Percentiles rank a stretch among this genome's conserved stretches.
These are phyloP conservation scores for Xylariaceae sp. DNA, from an alignment of 2,329 filamentous ascomycete genomes.

Conservation along the genomic window DNA sequence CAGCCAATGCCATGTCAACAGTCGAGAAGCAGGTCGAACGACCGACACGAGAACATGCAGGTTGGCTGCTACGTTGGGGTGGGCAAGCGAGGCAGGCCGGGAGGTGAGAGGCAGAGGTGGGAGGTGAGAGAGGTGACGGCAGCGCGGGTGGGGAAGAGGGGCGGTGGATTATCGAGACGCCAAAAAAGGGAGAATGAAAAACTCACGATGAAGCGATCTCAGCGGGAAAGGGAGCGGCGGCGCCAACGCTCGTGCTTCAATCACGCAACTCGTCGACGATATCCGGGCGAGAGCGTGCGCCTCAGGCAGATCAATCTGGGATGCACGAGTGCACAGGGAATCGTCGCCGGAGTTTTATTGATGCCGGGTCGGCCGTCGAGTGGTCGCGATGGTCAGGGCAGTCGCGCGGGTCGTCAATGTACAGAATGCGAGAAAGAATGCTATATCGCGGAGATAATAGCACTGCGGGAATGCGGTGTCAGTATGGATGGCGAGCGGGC, in stretches of 20 bases:
- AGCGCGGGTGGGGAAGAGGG: slow-evolving; percentile 32
- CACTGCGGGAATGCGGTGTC: slow-evolving; percentile 11
- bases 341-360: slow-evolving; percentile 30
- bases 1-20: background rate
- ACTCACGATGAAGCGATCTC: slow-evolving; percentile 24
- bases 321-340: slow-evolving; percentile 24
- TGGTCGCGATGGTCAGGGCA: slow-evolving; percentile 14
- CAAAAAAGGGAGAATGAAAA: slow-evolving; percentile 10
- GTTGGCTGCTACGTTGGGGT: no score
- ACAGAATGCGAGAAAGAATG: slow-evolving; percentile 12
- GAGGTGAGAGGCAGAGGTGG: background rate
- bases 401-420: slow-evolving; percentile 7
- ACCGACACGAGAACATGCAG: no score
- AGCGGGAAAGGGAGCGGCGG: slow-evolving; percentile 16
- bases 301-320: slow-evolving; percentile 20
- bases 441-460: slow-evolving; percentile 16
- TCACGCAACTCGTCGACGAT: slow-evolving; percentile 22
- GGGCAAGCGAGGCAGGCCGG: background rate
- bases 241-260: slow-evolving; percentile 14
- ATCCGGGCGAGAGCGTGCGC: slow-evolving; percentile 21
- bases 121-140: slow-evolving; percentile 6
- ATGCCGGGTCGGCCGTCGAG: slow-evolving; percentile 25
- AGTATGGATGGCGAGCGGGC: slow-evolving; percentile 20
- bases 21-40: background rate
- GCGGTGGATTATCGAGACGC: slow-evolving; percentile 25